Percentiles rank a stretch among this genome's conserved stretches.
phyloP scores from a whole-genome alignment of 1,139 yeast genomes.

The Magnusiomyces clavatus region DNA sequence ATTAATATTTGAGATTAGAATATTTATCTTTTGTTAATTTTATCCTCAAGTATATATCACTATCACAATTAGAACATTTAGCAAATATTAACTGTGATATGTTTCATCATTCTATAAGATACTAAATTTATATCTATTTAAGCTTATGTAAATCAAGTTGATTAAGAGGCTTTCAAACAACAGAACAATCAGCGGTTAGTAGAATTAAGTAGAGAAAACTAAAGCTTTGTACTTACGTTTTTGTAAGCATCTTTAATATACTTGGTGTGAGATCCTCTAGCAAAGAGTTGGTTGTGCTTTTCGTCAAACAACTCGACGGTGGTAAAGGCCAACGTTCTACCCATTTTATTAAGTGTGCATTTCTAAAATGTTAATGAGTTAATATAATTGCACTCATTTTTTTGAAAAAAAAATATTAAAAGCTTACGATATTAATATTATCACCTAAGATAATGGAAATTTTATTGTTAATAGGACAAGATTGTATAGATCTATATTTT shows the following conservation, averaged over 20 bases:
- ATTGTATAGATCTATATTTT: background rate
- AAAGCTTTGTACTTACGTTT: slow-evolving; percentile 25
- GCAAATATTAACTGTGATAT: no score
- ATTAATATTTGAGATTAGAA: no score
- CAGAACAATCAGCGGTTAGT: background rate
- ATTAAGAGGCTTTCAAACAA: slow-evolving; percentile 4
- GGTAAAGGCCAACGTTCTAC: slow-evolving; percentile 38
- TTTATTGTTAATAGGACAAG: background rate
- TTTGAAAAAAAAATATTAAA: background rate
- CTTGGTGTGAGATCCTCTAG: slow-evolving; percentile 40
- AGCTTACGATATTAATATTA: slow-evolving; percentile 20
- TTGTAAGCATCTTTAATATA: slow-evolving; percentile 33
- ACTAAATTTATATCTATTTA: no score
- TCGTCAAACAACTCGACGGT: slow-evolving; percentile 30
- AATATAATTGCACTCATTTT: slow-evolving; percentile 6
- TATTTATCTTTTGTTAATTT: no score
- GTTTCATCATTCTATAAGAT: no score
- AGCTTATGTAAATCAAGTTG: slow-evolving; percentile 6
- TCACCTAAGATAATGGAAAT: slow-evolving; percentile 16
- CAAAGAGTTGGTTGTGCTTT: slow-evolving; percentile 28
- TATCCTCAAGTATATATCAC: no score
- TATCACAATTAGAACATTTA: no score
- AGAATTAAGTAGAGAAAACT: background rate
- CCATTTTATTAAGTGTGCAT: slow-evolving; percentile 33
- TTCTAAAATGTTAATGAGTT: slow-evolving; percentile 11